phyloP scores from a whole-genome alignment of 352 stramenopile genomes.

The Phytophthora cryptogea region DNA sequence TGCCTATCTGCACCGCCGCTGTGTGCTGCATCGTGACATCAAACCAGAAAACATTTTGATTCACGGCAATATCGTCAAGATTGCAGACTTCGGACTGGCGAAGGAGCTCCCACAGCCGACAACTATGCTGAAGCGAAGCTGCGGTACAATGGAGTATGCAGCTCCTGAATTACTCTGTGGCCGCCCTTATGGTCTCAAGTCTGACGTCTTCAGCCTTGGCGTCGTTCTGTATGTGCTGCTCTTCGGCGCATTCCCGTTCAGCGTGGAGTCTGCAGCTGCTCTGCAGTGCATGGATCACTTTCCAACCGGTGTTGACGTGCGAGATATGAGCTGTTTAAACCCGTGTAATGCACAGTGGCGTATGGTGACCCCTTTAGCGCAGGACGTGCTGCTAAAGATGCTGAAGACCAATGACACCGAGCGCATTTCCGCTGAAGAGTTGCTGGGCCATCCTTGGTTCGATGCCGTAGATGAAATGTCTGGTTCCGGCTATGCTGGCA shows the following conservation, averaged over 20 bases:
- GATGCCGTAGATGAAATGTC: constrained; percentile 20
- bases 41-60: constrained; percentile 87
- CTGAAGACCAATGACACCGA: constrained; percentile 50
- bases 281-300: constrained; percentile 73
- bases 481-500: neutral
- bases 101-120: constrained; percentile 57
- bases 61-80: constrained; percentile 70
- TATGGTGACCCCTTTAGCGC: constrained; percentile 49
- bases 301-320: constrained; percentile 61
- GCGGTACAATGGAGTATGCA: constrained; percentile 80
- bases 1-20: constrained; percentile 65
- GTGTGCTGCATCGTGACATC: constrained; percentile 75
- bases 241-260: constrained; percentile 82
- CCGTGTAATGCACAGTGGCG: constrained; percentile 63
- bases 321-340: constrained; percentile 81
- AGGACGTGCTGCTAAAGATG: constrained; percentile 72
- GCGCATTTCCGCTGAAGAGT: constrained; percentile 63
- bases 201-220: constrained; percentile 80
- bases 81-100: constrained; percentile 81
- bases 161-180: constrained; percentile 73
- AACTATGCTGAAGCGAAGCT: constrained; percentile 64
- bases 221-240: constrained; percentile 82
- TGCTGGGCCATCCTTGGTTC: constrained; percentile 75
- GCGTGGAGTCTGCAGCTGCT: constrained; percentile 65
- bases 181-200: constrained; percentile 73